Conservation (phyloP, 495 filamentous ascomycete species). For the Darksidea phi region DNA sequence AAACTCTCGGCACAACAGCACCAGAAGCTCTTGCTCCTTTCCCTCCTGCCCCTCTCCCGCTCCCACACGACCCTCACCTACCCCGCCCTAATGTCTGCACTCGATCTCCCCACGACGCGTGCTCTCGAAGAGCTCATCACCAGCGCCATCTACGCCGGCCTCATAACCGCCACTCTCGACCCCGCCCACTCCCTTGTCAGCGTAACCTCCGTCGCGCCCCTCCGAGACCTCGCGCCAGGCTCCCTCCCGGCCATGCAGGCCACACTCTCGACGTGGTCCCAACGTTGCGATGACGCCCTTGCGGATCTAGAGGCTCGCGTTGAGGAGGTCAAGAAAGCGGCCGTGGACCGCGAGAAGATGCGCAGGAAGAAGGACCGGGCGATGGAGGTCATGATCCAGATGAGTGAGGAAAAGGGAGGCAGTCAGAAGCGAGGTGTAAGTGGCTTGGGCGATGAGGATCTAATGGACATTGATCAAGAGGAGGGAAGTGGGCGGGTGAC, state of each 20-base stretch:
- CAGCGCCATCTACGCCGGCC: slow-evolving; percentile 78
- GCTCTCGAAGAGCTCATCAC: slow-evolving; percentile 90
- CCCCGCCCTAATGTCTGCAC: slow-evolving; percentile 58
- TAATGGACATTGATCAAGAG: slow-evolving; percentile 59
- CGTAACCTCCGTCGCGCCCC: slow-evolving; percentile 74
- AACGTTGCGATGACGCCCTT: slow-evolving; percentile 72
- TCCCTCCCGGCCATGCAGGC: slow-evolving; percentile 64
- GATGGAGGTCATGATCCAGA: slow-evolving; percentile 18
- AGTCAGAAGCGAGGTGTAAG: slow-evolving; percentile 43
- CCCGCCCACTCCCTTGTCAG: slow-evolving; percentile 67
- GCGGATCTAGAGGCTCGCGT: slow-evolving; percentile 73
- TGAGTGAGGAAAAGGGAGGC: slow-evolving; percentile 39
- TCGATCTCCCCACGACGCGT: slow-evolving; percentile 64
- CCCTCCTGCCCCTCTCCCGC: slow-evolving; percentile 73
- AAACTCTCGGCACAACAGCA: slow-evolving; percentile 67
- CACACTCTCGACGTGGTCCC: slow-evolving; percentile 70
- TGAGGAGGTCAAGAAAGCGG: slow-evolving; percentile 53
- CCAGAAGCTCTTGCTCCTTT: slow-evolving; percentile 86
- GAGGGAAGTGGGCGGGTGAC: slow-evolving; percentile 42
- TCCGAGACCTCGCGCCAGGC: slow-evolving; percentile 77
- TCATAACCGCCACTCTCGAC: slow-evolving; percentile 79
- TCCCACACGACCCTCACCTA: slow-evolving; percentile 67
- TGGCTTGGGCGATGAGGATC: slow-evolving; percentile 51
- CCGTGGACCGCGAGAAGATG: slow-evolving; percentile 50
- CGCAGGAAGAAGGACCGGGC: slow-evolving; percentile 41